Percentiles rank a stretch among this genome's conserved stretches.
phyloP scores from a whole-genome alignment of 768 basidiomycete genomes.

The Podaxis sp. region DNA sequence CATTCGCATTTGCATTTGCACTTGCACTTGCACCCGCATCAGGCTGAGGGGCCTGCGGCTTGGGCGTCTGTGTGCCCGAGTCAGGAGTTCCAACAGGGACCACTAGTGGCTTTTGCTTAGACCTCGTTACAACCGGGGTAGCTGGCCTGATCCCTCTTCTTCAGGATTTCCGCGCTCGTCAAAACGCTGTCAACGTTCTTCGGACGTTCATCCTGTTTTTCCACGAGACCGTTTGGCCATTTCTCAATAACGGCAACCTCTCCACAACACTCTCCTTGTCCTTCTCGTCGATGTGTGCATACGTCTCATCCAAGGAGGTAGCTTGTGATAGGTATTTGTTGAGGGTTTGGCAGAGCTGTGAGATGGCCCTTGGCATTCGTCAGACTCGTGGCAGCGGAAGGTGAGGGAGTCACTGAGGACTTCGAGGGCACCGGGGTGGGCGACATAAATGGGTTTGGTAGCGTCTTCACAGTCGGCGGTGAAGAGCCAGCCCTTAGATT shows the following conservation, averaged over 20 bases:
- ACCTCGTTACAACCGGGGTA: constrained; percentile 86
- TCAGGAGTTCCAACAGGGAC: constrained; percentile 31
- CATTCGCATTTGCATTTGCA: neutral
- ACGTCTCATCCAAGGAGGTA: constrained; percentile 81
- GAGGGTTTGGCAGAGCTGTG: constrained; percentile 82
- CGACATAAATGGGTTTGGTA: constrained; percentile 90
- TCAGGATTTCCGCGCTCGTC: constrained; percentile 77
- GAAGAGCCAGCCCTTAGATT: constrained; percentile 97
- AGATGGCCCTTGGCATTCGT: constrained; percentile 73
- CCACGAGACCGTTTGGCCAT: constrained; percentile 94
- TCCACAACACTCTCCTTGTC: constrained; percentile 87
- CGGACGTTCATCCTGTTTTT: constrained; percentile 81
- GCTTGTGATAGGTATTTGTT: constrained; percentile 86
- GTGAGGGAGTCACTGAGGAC: constrained; percentile 84
- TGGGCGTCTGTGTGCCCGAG: constrained; percentile 54
- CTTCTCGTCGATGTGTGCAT: constrained; percentile 86
- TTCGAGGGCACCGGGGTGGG: constrained; percentile 81
- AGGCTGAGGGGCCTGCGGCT: constrained; percentile 52
- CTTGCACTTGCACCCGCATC: constrained; percentile 12
- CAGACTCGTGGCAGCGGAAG: constrained; percentile 78
- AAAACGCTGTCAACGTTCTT: constrained; percentile 89
- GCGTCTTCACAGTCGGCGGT: constrained; percentile 96
- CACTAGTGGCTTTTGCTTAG: constrained; percentile 85
- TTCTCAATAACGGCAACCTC: constrained; percentile 85
- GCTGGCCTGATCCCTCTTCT: constrained; percentile 92